Evolutionary conservation across 2,329 filamentous ascomycete species (phyloP).

Genomic region (Apiospora arundinis): DNA sequence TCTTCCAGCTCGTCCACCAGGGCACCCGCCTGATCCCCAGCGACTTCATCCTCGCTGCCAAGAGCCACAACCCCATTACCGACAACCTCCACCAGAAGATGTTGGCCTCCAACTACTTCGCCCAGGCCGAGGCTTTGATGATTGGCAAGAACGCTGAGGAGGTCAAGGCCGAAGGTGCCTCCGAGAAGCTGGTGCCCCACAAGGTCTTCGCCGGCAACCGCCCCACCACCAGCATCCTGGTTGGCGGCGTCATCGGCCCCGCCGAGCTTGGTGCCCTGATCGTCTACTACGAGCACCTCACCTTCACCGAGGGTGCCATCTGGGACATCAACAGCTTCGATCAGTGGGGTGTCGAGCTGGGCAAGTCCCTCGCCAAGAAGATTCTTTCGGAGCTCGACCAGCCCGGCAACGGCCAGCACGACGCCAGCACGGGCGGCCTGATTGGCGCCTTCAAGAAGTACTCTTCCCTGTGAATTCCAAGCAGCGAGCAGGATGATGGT

Average conservation of each 20-base stretch:
- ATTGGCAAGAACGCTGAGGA: slow-evolving; percentile 85
- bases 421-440: slow-evolving; percentile 85
- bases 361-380: slow-evolving; percentile 95
- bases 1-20: slow-evolving; percentile 99
- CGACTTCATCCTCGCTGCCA: slow-evolving; percentile 95
- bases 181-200: slow-evolving; percentile 85
- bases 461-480: slow-evolving; percentile 51
- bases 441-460: slow-evolving; percentile 92
- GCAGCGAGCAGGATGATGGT: not conserved
- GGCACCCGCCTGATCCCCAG: slow-evolving; percentile 98
- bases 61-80: slow-evolving; percentile 95
- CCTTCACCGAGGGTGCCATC: slow-evolving; percentile 95
- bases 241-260: slow-evolving; percentile 90
- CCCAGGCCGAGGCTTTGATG: slow-evolving; percentile 88
- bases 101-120: slow-evolving; percentile 91
- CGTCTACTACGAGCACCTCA: slow-evolving; percentile 98
- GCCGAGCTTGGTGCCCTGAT: slow-evolving; percentile 93
- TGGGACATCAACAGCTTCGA: slow-evolving; percentile 99
- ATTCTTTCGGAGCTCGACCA: slow-evolving; percentile 85
- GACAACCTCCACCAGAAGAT: slow-evolving; percentile 96
- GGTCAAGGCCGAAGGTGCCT: slow-evolving; percentile 76
- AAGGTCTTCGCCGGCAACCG: slow-evolving; percentile 99
- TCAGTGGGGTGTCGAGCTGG: slow-evolving; percentile 99
- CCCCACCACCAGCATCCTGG: slow-evolving; percentile 91
- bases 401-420: slow-evolving; percentile 76